These are phyloP conservation scores for Geotrichum citri-aurantii DNA, from an alignment of 1,139 yeast species.

Conservation along the genomic window DNA sequence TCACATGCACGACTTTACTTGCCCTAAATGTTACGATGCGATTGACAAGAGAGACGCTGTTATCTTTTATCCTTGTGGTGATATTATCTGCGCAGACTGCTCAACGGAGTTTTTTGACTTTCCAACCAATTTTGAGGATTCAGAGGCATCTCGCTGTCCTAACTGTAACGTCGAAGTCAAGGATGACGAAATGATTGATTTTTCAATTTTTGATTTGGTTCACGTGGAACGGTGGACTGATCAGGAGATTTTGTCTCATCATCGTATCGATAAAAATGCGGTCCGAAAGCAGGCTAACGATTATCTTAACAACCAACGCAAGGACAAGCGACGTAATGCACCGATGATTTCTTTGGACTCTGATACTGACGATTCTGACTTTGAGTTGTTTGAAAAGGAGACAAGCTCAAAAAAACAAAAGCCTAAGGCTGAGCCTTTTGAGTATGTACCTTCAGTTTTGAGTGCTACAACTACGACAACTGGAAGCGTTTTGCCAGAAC, in stretches of 20 bases:
- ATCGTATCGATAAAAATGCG: not conserved
- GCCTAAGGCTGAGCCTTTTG: not conserved
- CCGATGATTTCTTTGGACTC: constrained; percentile 8
- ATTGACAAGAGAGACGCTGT: constrained; percentile 44
- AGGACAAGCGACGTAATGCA: constrained; percentile 3
- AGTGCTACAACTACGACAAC: not conserved
- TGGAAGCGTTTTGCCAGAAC: not conserved
- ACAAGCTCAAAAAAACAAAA: constrained; percentile 12
- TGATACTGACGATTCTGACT: constrained; percentile 12
- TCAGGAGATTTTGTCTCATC: constrained; percentile 19
- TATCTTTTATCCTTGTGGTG: constrained; percentile 33
- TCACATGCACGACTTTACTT: constrained; percentile 40
- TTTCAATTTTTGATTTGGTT: constrained; percentile 27
- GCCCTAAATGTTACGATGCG: constrained; percentile 66
- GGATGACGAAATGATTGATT: constrained; percentile 24
- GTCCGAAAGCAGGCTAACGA: constrained; percentile 4
- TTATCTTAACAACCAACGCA: not conserved
- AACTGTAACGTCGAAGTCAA: constrained; percentile 24
- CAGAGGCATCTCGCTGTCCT: constrained; percentile 24
- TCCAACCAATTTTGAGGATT: constrained; percentile 16
- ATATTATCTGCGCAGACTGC: constrained; percentile 33
- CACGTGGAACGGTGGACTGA: constrained; percentile 24
- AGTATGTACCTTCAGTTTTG: not conserved
- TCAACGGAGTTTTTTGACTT: constrained; percentile 22
- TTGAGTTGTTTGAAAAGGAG: constrained; percentile 7